Conservation (phyloP, 1,284 basidiomycete species). For the Naganishia sp. region DNA sequence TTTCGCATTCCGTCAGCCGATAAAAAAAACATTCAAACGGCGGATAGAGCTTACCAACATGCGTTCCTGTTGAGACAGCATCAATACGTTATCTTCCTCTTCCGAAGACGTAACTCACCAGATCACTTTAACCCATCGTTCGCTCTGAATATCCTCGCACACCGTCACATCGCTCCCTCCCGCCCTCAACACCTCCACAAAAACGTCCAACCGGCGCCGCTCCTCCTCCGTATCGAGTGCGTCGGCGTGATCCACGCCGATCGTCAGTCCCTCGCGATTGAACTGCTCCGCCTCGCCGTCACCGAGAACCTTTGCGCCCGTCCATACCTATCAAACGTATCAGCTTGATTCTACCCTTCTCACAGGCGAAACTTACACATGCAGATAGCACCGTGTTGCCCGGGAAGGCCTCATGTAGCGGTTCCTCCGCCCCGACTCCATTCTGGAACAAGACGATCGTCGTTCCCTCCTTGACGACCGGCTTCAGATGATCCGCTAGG, state of each 20-base stretch:
- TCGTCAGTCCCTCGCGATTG: constrained; percentile 50
- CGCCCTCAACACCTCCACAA: constrained; percentile 45
- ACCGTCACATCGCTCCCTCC: constrained; percentile 52
- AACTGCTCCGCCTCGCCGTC: constrained; percentile 45
- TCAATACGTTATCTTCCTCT: not conserved
- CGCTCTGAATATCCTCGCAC: constrained; percentile 55
- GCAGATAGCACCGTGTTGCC: constrained; percentile 55
- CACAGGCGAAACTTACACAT: constrained; percentile 40
- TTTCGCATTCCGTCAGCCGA: not conserved
- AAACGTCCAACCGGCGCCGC: constrained; percentile 42
- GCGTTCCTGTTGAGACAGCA: constrained; percentile 40
- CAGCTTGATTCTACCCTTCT: not conserved
- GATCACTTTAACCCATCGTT: constrained; percentile 58
- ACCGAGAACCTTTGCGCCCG: constrained; percentile 50
- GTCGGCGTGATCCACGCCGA: constrained; percentile 50
- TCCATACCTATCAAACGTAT: constrained; percentile 43
- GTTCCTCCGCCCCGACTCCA: constrained; percentile 57
- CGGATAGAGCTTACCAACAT: constrained; percentile 36
- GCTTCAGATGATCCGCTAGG: constrained; percentile 47
- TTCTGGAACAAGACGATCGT: constrained; percentile 58
- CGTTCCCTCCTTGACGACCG: constrained; percentile 46
- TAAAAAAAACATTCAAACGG: constrained; percentile 8
- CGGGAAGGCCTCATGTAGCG: constrained; percentile 54
- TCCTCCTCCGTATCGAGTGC: constrained; percentile 39
- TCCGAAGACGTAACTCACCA: constrained; percentile 40